Percentiles rank a stretch among this genome's conserved stretches.
Conservation (phyloP, 2,329 filamentous ascomycete genomes). For the Coleophoma crateriformis region DNA sequence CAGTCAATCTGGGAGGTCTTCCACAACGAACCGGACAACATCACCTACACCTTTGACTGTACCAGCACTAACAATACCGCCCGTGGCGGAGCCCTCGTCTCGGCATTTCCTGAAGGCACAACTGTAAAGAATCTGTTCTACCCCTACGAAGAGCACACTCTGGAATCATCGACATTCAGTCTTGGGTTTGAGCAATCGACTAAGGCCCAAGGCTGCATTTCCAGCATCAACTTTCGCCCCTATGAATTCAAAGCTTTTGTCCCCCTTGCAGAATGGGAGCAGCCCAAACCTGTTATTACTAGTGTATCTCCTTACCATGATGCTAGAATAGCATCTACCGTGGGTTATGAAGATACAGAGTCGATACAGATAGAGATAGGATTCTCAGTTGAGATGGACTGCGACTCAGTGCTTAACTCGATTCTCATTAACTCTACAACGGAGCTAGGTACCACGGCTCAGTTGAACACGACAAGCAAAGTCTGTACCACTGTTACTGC, state of each 20-base stretch:
- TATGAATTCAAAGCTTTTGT: conserved; percentile 55
- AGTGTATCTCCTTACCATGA: conserved; percentile 52
- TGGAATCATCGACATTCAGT: conserved; percentile 38
- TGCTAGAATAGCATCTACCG: conserved; percentile 43
- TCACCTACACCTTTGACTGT: conserved; percentile 49
- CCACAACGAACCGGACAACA: conserved; percentile 40
- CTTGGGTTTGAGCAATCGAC: conserved; percentile 23
- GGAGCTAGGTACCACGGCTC: conserved; percentile 34
- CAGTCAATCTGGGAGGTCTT: conserved; percentile 37
- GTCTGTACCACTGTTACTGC: conserved; percentile 29
- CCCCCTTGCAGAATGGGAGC: conserved; percentile 42
- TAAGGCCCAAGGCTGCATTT: conserved; percentile 44
- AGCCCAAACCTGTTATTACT: conserved; percentile 49
- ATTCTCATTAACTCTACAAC: conserved; percentile 50
- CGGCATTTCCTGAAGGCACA: conserved; percentile 44
- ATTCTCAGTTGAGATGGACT: conserved; percentile 57
- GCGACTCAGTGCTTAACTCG: conserved; percentile 41
- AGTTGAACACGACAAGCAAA: conserved; percentile 32
- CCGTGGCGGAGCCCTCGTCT: conserved; percentile 35
- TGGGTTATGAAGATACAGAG: conserved; percentile 43
- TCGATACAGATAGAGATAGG: conserved; percentile 44
- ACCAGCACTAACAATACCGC: conserved; percentile 27
- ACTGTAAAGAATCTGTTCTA: conserved; percentile 57
- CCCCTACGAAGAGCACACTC: conserved; percentile 49
- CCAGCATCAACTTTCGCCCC: conserved; percentile 41